Percentiles rank a stretch among this genome's conserved stretches.
phyloP scores from a whole-genome alignment of 345 rosid species.

The Cardamine chenopodiifolia region DNA sequence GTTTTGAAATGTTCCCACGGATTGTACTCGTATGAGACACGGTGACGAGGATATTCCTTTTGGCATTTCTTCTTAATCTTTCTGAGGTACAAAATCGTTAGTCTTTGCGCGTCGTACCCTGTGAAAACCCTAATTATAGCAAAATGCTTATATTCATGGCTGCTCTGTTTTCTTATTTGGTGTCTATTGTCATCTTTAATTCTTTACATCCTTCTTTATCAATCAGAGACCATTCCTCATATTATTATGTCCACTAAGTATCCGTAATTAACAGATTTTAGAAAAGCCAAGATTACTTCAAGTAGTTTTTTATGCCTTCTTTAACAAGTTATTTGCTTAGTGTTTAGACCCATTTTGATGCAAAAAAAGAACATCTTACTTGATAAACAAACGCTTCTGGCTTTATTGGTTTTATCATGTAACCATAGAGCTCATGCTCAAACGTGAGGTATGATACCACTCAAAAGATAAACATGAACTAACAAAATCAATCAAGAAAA shows the following conservation, averaged over 20 bases:
- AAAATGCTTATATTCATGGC: neutral
- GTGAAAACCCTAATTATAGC: slow-evolving; percentile 22
- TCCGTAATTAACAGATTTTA: neutral
- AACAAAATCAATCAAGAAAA: neutral
- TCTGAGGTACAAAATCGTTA: slow-evolving; percentile 29
- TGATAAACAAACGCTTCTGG: neutral
- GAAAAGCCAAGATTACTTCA: neutral
- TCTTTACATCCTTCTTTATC: neutral
- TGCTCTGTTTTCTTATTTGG: slow-evolving; percentile 15
- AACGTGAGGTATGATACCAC: neutral
- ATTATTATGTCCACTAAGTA: neutral
- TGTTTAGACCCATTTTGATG: too few species aligned
- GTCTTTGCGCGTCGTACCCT: slow-evolving; percentile 16
- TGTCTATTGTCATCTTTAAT: neutral
- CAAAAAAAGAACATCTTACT: neutral
- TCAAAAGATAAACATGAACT: neutral
- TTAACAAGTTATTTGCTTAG: slow-evolving; percentile 15
- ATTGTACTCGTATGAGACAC: slow-evolving; percentile 38
- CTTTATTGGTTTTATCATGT: slow-evolving; percentile 19
- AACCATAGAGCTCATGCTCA: slow-evolving; percentile 15
- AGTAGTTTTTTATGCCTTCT: too few species aligned
- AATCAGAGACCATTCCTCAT: neutral
- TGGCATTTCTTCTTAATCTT: slow-evolving; percentile 6
- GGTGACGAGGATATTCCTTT: slow-evolving; percentile 1
- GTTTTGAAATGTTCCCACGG: slow-evolving; percentile 8